Evolutionary conservation across 2,329 filamentous ascomycete species (phyloP).

Genomic region (Colletotrichum navitas): DNA sequence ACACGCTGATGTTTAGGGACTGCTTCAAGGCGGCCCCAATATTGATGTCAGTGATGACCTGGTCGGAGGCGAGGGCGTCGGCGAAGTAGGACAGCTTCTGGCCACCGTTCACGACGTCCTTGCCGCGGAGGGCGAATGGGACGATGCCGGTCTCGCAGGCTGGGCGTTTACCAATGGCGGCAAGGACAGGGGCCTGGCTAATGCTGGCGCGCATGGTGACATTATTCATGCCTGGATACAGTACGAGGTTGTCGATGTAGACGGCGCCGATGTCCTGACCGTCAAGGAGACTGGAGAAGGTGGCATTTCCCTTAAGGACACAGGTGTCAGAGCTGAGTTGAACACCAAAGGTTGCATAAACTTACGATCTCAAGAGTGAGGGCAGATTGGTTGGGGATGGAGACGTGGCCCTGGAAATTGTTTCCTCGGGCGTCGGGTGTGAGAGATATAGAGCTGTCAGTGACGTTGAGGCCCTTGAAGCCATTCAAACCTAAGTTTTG

Average conservation of each 20-base stretch:
- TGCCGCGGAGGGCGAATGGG: conserved; percentile 67
- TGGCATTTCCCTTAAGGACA: conserved; percentile 69
- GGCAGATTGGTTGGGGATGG: conserved; percentile 74
- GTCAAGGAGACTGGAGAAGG: conserved; percentile 70
- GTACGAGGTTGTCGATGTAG: conserved; percentile 68
- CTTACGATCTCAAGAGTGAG: conserved; percentile 74
- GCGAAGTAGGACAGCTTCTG: conserved; percentile 68
- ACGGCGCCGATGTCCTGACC: conserved; percentile 65
- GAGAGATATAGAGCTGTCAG: conserved; percentile 62
- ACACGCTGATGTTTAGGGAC: conserved; percentile 45
- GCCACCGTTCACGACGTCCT: conserved; percentile 64
- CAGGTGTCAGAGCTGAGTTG: conserved; percentile 7
- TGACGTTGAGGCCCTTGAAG: conserved; percentile 67
- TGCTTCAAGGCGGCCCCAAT: conserved; percentile 51
- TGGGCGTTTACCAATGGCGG: conserved; percentile 54
- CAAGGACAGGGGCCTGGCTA: conserved; percentile 62
- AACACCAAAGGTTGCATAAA: conserved; percentile 34
- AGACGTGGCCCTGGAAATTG: conserved; percentile 72
- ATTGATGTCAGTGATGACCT: conserved; percentile 66
- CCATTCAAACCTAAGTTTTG: conserved; percentile 59
- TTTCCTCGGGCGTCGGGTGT: conserved; percentile 57
- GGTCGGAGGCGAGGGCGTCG: conserved; percentile 64
- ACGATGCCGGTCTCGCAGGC: conserved; percentile 68
- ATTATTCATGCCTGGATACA: conserved; percentile 70
- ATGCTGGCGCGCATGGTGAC: conserved; percentile 67